These are phyloP conservation scores for Blastobotrys attinorum DNA, from an alignment of 805 yeast genomes.

Conservation along the genomic window DNA sequence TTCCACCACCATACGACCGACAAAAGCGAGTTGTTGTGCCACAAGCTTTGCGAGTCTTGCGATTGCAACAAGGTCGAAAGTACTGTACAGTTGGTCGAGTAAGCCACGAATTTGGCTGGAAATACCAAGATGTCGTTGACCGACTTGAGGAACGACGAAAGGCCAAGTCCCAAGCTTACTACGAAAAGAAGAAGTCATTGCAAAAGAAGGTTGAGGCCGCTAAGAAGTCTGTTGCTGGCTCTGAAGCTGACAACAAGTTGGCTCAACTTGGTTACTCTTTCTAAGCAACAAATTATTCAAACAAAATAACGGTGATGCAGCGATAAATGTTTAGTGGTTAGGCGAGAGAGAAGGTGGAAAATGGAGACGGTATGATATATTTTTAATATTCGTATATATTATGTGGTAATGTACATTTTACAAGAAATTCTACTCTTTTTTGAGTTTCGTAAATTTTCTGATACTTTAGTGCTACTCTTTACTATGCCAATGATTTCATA, in stretches of 20 bases:
- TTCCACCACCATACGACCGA: slow-evolving; percentile 99
- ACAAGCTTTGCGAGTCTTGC: slow-evolving; percentile 97
- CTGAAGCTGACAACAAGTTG: slow-evolving; percentile 87
- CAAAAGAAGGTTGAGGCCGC: slow-evolving; percentile 88
- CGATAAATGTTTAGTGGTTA: too few relatives aligned
- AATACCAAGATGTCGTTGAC: slow-evolving; percentile 96
- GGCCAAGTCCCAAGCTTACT: slow-evolving; percentile 98
- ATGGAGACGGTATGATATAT: neutral
- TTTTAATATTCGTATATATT: neutral
- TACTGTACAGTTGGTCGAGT: slow-evolving; percentile 97
- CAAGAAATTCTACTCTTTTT: neutral
- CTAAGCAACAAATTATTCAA: too few relatives aligned
- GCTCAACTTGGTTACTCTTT: slow-evolving; percentile 98
- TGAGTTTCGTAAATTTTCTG: neutral
- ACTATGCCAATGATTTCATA: too few relatives aligned
- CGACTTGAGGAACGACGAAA: slow-evolving; percentile 99
- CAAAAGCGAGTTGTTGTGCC: slow-evolving; percentile 99
- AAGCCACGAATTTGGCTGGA: slow-evolving; percentile 98
- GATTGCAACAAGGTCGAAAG: slow-evolving; percentile 99
- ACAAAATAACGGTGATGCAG: too few relatives aligned
- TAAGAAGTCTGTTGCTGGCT: slow-evolving; percentile 75
- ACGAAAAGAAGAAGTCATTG: slow-evolving; percentile 96
- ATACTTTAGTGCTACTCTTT: too few relatives aligned
- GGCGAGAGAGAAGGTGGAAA: neutral
- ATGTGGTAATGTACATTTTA: neutral